Base-by-base conservation (phyloP, 169 alveolate genomes). In the Plasmodium billcollinsi region DNA sequence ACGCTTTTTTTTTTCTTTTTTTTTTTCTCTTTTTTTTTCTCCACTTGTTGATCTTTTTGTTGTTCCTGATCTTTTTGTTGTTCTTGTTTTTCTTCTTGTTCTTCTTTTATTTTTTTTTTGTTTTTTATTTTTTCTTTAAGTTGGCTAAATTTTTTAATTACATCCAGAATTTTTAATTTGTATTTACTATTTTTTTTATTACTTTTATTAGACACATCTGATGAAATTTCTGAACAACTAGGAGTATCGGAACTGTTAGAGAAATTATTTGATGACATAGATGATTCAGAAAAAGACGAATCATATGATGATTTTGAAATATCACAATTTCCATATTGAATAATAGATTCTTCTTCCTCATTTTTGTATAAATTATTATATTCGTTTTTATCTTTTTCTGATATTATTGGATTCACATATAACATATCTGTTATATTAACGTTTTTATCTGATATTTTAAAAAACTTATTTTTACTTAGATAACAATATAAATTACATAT, bases 401-500 rank as follows among this genome's bases (percentile, higher is more conserved):
- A 4, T 12, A 52, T 56, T 56, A 14, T 56, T 56, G 21, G 7
- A 21, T 12, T 15, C 7, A 56, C 21, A 56, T 56, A 24, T 52
- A 75, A 8, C 20, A 75, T 75, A 54, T 75, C 73, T 0, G 52
- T 62, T 62, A 75, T 63, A 12, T 33, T 62, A 1, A 74, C 70
- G 12, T 66, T 75, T 56, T 62, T 39, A 15, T 63, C 56, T 33
- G 88, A 43, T 7, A 52, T 63, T 18, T 75, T 62, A 56, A 21
- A 75, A 20, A 75, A 75, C 0, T 52, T 62, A 39, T 62, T 62
- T 18, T 75, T 75, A 45, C 49, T 62, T 33, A 75, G 56, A 66
- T 75, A 63, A 21, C 14, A 20, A 66, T 75, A 75, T 18, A 75
- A n/a, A 26, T 75, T 63, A 11, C 67, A 62, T n/a, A 75, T 75